These are phyloP conservation scores for Teunomyces pallodes DNA, from an alignment of 805 yeast species.

Conservation along the genomic window DNA sequence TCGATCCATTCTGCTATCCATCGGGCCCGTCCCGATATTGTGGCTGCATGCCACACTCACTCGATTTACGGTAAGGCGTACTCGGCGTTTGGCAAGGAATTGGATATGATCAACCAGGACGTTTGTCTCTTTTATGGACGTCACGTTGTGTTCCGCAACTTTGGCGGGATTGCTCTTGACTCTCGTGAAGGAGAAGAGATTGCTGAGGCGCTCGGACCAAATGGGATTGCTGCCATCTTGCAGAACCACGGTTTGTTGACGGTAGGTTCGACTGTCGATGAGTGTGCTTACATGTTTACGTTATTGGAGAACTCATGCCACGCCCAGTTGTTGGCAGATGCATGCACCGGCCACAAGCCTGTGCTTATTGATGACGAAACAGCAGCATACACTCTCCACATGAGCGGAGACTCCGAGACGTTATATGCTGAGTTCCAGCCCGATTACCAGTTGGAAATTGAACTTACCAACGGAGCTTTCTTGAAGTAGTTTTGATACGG, in stretches of 20 bases:
- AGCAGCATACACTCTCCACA: constrained; percentile 63
- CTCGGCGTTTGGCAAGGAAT: constrained; percentile 34
- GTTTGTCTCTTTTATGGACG: constrained; percentile 63
- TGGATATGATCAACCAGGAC: constrained; percentile 82
- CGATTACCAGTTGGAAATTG: constrained; percentile 48
- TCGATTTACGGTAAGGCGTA: constrained; percentile 40
- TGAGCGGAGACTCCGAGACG: constrained; percentile 63
- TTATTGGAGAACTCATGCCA: constrained; percentile 64
- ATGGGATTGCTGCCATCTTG: constrained; percentile 55
- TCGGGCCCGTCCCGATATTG: constrained; percentile 36
- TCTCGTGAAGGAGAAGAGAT: constrained; percentile 59
- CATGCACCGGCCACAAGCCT: constrained; percentile 45
- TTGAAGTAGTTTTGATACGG: constrained; percentile 11
- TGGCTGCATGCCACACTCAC: constrained; percentile 43
- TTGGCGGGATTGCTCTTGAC: constrained; percentile 79
- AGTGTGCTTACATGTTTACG: constrained; percentile 66
- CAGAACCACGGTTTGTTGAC: constrained; percentile 75
- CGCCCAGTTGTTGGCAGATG: constrained; percentile 62
- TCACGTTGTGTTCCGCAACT: constrained; percentile 64
- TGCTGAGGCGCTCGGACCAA: constrained; percentile 56
- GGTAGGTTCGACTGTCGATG: constrained; percentile 68
- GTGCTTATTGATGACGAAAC: constrained; percentile 35
- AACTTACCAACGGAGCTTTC: constrained; percentile 19
- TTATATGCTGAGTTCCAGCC: constrained; percentile 74
- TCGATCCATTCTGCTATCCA: constrained; percentile 41